A percentile compares a stretch with the other conserved stretches of the same genome.
phyloP scores from a whole-genome alignment of 139 green algal species.

The Closterium sp. region DNA sequence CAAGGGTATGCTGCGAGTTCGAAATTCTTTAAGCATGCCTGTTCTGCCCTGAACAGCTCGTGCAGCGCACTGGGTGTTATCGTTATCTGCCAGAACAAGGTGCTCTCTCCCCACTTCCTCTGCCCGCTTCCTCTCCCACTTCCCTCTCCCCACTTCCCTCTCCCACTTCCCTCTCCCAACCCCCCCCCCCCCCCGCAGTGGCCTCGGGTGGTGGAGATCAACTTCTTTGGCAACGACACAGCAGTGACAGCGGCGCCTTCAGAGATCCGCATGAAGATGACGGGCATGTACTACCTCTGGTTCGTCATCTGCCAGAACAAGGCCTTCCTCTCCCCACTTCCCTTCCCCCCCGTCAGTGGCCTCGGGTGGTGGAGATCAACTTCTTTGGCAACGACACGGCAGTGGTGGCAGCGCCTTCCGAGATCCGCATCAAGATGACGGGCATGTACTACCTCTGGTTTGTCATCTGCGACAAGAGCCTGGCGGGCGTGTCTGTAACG shows the following conservation, averaged over 20 bases:
- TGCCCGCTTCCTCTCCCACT: no score
- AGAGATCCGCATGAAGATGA: conserved; percentile 58
- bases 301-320: no score
- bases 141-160: no score
- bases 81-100: no score
- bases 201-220: conserved; percentile 58
- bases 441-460: conserved; percentile 80
- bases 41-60: no score
- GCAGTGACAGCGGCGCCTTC: conserved; percentile 33
- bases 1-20: no score
- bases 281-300: no score
- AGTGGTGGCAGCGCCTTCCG: conserved; percentile 34
- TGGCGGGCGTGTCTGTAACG: conserved; percentile 56
- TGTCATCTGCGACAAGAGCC: conserved; percentile 64
- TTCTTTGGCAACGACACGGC: conserved; percentile 60
- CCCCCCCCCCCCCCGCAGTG: conserved; percentile 20
- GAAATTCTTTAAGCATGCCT: no score
- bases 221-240: conserved; percentile 60
- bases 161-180: no score
- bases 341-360: conserved; percentile 51
- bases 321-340: not conserved
- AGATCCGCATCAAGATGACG: conserved; percentile 60
- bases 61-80: no score
- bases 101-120: no score
- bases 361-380: conserved; percentile 57